phyloP scores from a whole-genome alignment of 2,329 filamentous ascomycete species.

The Penicillium sp. region DNA sequence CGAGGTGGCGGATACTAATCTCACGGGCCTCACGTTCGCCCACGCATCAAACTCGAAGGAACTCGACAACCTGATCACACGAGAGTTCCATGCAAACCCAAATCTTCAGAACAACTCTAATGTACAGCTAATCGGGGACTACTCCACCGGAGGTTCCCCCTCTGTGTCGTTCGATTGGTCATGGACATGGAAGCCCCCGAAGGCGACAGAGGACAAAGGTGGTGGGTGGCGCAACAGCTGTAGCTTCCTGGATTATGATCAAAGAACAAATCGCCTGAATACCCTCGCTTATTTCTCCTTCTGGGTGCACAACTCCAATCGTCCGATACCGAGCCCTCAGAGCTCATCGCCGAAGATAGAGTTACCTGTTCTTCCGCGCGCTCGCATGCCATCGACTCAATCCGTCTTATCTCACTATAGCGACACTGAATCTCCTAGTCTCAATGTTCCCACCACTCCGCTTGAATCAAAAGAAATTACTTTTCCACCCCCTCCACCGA shows the following conservation, averaged over 20 bases:
- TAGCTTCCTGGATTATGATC: constrained; percentile 97
- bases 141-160: constrained; percentile 72
- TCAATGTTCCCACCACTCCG: constrained; percentile 27
- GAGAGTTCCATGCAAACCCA: constrained; percentile 94
- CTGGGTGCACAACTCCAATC: constrained; percentile 72
- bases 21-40: constrained; percentile 87
- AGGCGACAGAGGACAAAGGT: constrained; percentile 71
- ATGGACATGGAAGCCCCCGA: constrained; percentile 96
- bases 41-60: constrained; percentile 82
- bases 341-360: constrained; percentile 71
- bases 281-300: constrained; percentile 91
- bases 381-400: constrained; percentile 79
- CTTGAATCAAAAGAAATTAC: constrained; percentile 30
- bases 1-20: constrained; percentile 63
- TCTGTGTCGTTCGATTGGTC: constrained; percentile 90
- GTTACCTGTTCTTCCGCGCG: constrained; percentile 67
- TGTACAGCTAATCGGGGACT: constrained; percentile 92
- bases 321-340: constrained; percentile 49
- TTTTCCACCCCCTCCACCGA: constrained; percentile 21
- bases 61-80: constrained; percentile 86
- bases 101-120: constrained; percentile 97
- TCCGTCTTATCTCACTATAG: constrained; percentile 81
- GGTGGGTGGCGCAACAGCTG: constrained; percentile 95
- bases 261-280: constrained; percentile 80
- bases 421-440: constrained; percentile 56